These are phyloP conservation scores for Magnaporthales sp. DNA, from an alignment of 2,329 filamentous ascomycete genomes.

Conservation along the genomic window DNA sequence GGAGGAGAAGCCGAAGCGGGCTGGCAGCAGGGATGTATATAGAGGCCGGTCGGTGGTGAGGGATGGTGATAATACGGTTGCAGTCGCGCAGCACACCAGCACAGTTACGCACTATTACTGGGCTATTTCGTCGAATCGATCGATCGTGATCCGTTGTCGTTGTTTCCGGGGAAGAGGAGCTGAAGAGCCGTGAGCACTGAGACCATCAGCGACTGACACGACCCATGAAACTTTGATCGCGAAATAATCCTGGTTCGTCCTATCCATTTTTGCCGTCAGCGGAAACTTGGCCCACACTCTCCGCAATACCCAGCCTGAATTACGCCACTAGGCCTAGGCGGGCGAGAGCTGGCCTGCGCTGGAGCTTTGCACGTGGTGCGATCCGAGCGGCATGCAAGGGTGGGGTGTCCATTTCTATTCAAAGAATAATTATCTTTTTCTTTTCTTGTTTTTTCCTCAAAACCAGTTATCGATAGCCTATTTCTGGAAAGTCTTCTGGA, in stretches of 20 bases:
- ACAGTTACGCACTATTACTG: neutral
- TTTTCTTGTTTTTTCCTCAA: neutral
- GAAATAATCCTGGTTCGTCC: slow-evolving; percentile 2
- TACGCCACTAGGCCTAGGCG: neutral
- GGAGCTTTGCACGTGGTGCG: neutral
- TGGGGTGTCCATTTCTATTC: too few relatives aligned
- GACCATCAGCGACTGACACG: neutral
- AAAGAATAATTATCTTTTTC: neutral
- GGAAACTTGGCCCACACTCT: neutral
- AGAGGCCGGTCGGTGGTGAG: neutral
- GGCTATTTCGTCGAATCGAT: neutral
- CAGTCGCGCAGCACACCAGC: neutral
- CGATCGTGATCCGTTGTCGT: neutral
- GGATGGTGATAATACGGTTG: neutral
- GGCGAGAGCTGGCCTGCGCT: neutral
- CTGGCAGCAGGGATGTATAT: neutral
- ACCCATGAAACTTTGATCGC: neutral
- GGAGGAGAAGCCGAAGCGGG: neutral
- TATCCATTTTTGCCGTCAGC: neutral
- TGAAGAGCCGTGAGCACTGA: neutral
- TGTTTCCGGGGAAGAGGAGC: neutral
- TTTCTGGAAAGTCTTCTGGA: neutral
- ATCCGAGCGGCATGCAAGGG: neutral
- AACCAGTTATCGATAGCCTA: neutral
- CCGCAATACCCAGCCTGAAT: neutral